phyloP scores from a whole-genome alignment of 192 early-diverging fungal genomes.

The Umbelopsis sp. region DNA sequence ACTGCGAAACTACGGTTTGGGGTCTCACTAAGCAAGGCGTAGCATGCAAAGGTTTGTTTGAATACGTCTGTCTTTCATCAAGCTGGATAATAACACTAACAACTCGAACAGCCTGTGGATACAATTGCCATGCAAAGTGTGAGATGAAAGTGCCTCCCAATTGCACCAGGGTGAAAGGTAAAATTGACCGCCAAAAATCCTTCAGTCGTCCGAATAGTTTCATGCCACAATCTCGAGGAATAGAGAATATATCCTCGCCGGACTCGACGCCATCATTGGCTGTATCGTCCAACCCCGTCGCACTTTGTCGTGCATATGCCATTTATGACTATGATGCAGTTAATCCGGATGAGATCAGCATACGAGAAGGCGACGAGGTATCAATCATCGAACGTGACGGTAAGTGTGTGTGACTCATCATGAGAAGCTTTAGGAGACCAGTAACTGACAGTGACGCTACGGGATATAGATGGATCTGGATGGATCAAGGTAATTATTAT shows the following conservation, averaged over 20 bases:
- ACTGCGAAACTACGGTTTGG: constrained; percentile 77
- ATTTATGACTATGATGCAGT: constrained; percentile 63
- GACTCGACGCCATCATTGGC: not conserved
- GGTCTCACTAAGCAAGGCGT: constrained; percentile 74
- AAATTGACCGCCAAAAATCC: constrained; percentile 43
- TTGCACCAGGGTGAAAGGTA: constrained; percentile 60
- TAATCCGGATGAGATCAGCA: constrained; percentile 55
- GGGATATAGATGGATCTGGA: constrained; percentile 54
- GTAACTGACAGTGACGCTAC: not conserved
- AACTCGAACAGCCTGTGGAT: constrained; percentile 52
- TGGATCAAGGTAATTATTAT: constrained; percentile 53
- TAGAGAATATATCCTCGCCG: not conserved
- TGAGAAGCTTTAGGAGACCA: not conserved
- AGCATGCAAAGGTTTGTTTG: constrained; percentile 55
- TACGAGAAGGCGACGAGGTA: constrained; percentile 57
- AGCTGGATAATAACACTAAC: too few species aligned
- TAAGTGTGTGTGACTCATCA: constrained; percentile 28
- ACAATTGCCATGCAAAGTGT: constrained; percentile 78
- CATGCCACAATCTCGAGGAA: not conserved
- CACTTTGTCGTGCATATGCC: constrained; percentile 42
- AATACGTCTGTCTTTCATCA: not conserved
- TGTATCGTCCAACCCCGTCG: constrained; percentile 23
- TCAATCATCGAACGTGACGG: constrained; percentile 56
- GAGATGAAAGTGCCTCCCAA: constrained; percentile 76
- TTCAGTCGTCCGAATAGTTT: not conserved